These are phyloP conservation scores for Wallacemonas sp. DNA, from an alignment of 208 protist species.

Conservation along the genomic window DNA sequence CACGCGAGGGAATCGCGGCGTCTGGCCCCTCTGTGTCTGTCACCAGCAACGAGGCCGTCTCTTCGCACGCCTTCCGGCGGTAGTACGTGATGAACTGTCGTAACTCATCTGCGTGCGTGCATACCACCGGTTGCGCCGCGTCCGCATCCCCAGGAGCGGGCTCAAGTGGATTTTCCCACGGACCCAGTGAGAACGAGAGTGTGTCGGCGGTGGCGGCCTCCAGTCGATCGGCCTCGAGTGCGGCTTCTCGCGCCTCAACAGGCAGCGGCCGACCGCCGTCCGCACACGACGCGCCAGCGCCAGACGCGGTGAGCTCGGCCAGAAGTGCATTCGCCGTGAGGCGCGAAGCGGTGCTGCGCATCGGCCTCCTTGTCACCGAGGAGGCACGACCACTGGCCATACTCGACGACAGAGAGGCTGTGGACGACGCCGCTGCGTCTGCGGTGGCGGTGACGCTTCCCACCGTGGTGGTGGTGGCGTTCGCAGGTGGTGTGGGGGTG, in stretches of 20 bases:
- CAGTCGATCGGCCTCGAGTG: neutral
- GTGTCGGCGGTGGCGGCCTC: neutral
- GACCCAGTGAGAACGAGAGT: neutral
- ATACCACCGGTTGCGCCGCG: neutral
- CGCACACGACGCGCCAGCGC: neutral
- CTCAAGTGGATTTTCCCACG: neutral
- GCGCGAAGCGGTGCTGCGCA: too few species aligned
- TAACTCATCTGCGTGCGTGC: neutral
- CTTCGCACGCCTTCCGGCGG: neutral
- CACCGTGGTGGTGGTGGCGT: neutral
- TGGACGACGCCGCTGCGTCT: too few species aligned
- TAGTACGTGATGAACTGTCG: neutral
- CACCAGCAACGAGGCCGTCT: too few species aligned
- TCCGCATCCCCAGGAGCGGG: neutral
- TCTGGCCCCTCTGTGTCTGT: too few species aligned
- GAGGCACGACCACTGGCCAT: too few species aligned
- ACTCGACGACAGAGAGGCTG: too few species aligned
- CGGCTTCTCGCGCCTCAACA: neutral
- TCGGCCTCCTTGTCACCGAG: too few species aligned
- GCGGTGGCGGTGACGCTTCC: neutral
- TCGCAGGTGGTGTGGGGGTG: neutral
- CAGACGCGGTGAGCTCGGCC: neutral
- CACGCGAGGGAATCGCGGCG: neutral
- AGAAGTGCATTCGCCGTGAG: neutral
- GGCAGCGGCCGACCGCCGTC: slow-evolving; percentile 1